Conservation (phyloP, 805 yeast species). For the Suhomyces vadensis region DNA sequence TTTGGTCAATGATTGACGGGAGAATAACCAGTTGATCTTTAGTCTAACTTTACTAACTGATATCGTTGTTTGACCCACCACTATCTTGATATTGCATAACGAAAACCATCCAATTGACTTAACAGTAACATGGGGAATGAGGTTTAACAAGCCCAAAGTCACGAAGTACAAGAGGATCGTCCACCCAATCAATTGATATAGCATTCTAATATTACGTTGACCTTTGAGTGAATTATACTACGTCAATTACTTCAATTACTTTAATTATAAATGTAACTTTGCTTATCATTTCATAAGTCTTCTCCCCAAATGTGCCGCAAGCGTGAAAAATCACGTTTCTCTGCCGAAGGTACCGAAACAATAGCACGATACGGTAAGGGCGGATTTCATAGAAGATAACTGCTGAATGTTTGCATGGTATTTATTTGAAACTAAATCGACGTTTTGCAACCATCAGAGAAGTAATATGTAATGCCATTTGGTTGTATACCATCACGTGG, state of each 20-base stretch:
- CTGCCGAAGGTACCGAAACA: conserved; percentile 2
- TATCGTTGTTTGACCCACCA: conserved; percentile 14
- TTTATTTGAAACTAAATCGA: too few relatives aligned
- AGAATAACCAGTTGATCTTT: conserved; percentile 23
- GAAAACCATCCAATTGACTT: conserved; percentile 34
- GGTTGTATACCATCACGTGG: not conserved
- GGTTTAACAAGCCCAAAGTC: conserved; percentile 21
- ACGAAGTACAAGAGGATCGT: conserved; percentile 17
- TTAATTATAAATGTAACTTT: too few relatives aligned
- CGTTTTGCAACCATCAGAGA: too few relatives aligned
- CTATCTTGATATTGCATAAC: conserved; percentile 24
- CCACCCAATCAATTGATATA: not conserved
- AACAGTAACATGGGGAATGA: conserved; percentile 27
- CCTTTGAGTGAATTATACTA: too few relatives aligned
- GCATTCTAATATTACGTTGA: not conserved
- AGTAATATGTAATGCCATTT: not conserved
- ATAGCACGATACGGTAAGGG: too few relatives aligned
- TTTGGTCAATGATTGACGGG: conserved; percentile 25
- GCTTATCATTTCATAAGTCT: not conserved
- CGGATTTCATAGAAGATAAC: not conserved
- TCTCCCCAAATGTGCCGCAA: too few relatives aligned
- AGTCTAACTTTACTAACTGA: conserved; percentile 20
- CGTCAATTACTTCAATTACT: too few relatives aligned
- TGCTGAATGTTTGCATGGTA: too few relatives aligned
- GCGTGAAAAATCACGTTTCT: not conserved